Evolutionary conservation across 805 yeast genomes (phyloP).

Genomic region (Saccharomyces eubayanus): DNA sequence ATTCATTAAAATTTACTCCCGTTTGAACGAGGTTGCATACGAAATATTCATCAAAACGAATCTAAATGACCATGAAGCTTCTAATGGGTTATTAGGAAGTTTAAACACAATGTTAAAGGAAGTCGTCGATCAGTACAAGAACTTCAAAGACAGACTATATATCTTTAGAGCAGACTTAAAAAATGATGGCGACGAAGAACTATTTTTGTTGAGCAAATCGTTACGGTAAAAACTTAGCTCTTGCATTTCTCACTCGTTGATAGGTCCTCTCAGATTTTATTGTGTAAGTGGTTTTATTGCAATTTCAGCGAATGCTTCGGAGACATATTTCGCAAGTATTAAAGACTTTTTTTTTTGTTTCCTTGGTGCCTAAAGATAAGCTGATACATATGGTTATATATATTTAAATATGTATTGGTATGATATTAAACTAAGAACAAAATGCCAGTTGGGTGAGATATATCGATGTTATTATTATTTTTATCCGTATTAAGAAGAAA

Average conservation of each 20-base stretch:
- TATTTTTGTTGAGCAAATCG: conserved; percentile 40
- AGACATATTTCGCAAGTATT: background rate
- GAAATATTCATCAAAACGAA: conserved; percentile 30
- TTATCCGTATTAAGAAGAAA: background rate
- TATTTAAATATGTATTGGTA: background rate
- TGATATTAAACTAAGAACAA: background rate
- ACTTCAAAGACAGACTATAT: conserved; percentile 37
- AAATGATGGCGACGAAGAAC: conserved; percentile 41
- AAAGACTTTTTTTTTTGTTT: background rate
- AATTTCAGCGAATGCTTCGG: background rate
- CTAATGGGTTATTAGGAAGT: conserved; percentile 20
- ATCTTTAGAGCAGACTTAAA: conserved; percentile 44
- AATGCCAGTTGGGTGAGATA: background rate
- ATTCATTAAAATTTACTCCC: conserved; percentile 34
- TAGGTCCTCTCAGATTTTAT: background rate
- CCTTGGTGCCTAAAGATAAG: background rate
- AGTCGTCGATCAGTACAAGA: conserved; percentile 36
- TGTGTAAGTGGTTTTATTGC: background rate
- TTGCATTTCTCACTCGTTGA: background rate
- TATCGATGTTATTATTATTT: background rate
- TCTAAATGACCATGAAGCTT: conserved; percentile 18
- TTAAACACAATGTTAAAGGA: conserved; percentile 35
- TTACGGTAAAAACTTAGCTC: conserved; percentile 13
- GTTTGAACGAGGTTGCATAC: conserved; percentile 31
- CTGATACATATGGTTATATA: background rate